Base-by-base conservation (phyloP, 1,139 yeast genomes). In the Magnusiomyces sp. region DNA sequence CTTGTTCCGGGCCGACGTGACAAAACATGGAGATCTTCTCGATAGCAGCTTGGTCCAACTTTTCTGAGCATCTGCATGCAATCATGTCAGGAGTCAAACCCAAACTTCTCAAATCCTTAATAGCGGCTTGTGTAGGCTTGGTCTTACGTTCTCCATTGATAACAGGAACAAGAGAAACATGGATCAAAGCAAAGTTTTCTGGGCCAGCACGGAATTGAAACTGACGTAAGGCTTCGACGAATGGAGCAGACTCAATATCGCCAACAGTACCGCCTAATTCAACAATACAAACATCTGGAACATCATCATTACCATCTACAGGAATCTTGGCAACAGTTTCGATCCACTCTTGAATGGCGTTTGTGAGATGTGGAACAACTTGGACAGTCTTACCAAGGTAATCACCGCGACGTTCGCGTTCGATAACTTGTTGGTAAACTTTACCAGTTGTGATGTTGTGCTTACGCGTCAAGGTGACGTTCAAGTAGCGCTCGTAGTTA, bases 201-300 rank as follows among this genome's bases (percentile, higher is more conserved):
- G 75, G 72, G 20, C 98, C 98, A 56, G 90, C 97, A 66, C 96
- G 81, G 73, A 92, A 92, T 74, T 92, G 98, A 72, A 92, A 92
- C 72, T 92, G 99, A 75, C 99, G 87, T 59, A 92, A 79, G 33
- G 99, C 98, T 73, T 92, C 99, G 51, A 92, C 97, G 61, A 92
- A 92, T 33, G 99, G 98, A 49, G 98, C 98, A 66, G 95, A 82
- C 73, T 92, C 99, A 64, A 92, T 92, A 67, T 92, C 99, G 66
- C 99, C 99, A 54, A 94, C 98, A 39, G 99, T 92, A 67, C 99
- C 99, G 66, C 99, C 99, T 56, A 92, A 78, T 73, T 92, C 99
- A 60, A 92, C 81, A 64, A 92, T 89, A 76, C 98, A 92, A 50
- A 92, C 83, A 62, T 92, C 97, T n/a, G 77, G 77, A 63, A 82